Conservation (phyloP, 371 early-diverging fungal species). For the Lichtheimia ornata region DNA sequence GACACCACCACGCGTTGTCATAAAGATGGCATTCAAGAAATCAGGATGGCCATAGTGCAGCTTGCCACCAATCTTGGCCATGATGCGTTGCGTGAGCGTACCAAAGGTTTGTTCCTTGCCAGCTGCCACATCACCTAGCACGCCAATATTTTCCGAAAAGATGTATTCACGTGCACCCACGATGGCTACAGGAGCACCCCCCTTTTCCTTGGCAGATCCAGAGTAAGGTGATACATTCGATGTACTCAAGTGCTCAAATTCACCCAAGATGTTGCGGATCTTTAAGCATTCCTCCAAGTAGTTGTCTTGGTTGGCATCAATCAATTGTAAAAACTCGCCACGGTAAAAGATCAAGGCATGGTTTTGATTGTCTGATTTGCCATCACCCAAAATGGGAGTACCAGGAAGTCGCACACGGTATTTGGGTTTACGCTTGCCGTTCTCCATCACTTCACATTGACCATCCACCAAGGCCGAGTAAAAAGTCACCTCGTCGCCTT, state of each 20-base stretch:
- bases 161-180: slow-evolving; percentile 91
- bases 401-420: slow-evolving; percentile 87
- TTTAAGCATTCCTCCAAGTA: slow-evolving; percentile 90
- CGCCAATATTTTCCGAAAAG: slow-evolving; percentile 86
- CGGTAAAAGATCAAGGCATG: slow-evolving; percentile 85
- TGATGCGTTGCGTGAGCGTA: slow-evolving; percentile 86
- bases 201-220: slow-evolving; percentile 45
- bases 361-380: slow-evolving; percentile 93
- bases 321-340: slow-evolving; percentile 84
- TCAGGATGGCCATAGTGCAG: slow-evolving; percentile 93
- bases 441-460: slow-evolving; percentile 58
- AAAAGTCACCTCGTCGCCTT: slow-evolving; percentile 57
- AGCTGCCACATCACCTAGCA: slow-evolving; percentile 87
- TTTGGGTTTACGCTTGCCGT: slow-evolving; percentile 61
- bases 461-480: slow-evolving; percentile 83
- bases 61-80: slow-evolving; percentile 80
- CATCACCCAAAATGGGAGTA: slow-evolving; percentile 91
- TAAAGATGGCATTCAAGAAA: slow-evolving; percentile 84
- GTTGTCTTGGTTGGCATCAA: slow-evolving; percentile 94
- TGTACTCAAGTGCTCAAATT: slow-evolving; percentile 80
- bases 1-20: slow-evolving; percentile 87
- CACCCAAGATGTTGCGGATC: slow-evolving; percentile 83
- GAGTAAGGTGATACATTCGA: slow-evolving; percentile 72
- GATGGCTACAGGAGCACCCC: slow-evolving; percentile 76
- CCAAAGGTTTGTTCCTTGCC: slow-evolving; percentile 92